Conservation (phyloP, 345 rosid genomes). For the Heritiera littoralis region DNA sequence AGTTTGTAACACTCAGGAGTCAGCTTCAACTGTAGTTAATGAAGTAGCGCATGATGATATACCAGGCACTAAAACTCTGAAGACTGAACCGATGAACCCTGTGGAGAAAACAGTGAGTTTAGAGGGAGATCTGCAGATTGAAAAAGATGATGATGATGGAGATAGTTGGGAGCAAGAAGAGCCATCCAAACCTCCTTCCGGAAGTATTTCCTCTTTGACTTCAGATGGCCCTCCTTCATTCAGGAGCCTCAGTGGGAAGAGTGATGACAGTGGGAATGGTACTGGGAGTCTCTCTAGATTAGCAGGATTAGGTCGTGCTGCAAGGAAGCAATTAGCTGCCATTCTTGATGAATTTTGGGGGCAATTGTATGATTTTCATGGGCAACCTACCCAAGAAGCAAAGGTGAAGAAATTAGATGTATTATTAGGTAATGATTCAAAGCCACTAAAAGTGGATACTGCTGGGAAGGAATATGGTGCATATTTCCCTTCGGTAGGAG, state of each 20-base stretch:
- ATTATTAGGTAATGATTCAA: constrained; percentile 53
- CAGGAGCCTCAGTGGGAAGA: constrained; percentile 75
- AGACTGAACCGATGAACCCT: constrained; percentile 40
- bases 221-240: constrained; percentile 84
- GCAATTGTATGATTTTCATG: constrained; percentile 79
- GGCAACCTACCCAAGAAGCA: constrained; percentile 68
- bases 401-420: constrained; percentile 60
- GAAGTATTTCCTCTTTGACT: constrained; percentile 44
- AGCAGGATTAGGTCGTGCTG: constrained; percentile 95
- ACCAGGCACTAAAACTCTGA: constrained; percentile 38
- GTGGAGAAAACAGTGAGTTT: constrained; percentile 55
- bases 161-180: constrained; percentile 76
- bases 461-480: constrained; percentile 52
- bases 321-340: constrained; percentile 75
- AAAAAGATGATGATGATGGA: constrained; percentile 63
- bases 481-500: constrained; percentile 45
- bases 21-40: constrained; percentile 25
- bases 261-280: constrained; percentile 85
- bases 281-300: constrained; percentile 90
- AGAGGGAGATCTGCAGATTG: constrained; percentile 45
- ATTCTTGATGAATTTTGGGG: constrained; percentile 95
- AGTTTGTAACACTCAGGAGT: constrained; percentile 1
- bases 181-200: constrained; percentile 48
- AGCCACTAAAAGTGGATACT: constrained; percentile 51
- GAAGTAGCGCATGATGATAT: constrained; percentile 44